These are phyloP conservation scores for Hypoxylon lenormandii DNA, from an alignment of 495 filamentous ascomycete species.

Conservation along the genomic window DNA sequence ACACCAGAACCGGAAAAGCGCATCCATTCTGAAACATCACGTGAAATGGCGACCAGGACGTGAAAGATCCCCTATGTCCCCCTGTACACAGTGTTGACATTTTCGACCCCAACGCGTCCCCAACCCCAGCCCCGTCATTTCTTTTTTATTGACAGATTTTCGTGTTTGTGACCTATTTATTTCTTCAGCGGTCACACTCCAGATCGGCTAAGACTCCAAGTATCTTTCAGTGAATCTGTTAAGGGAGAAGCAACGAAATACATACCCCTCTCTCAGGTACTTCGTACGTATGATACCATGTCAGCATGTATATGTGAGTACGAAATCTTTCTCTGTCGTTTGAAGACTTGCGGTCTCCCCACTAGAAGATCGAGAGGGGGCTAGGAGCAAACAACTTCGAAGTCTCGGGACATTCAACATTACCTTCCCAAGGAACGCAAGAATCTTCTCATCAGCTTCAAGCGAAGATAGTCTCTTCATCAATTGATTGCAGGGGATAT, in stretches of 20 bases:
- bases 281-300: too few species aligned
- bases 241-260: neutral
- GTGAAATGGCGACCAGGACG: slow-evolving; percentile 49
- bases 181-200: slow-evolving; percentile 7
- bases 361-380: neutral
- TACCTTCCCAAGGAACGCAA: neutral
- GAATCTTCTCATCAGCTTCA: neutral
- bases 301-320: neutral
- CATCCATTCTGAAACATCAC: slow-evolving; percentile 43
- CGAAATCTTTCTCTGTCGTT: neutral
- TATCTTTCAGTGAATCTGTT: neutral
- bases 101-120: slow-evolving; percentile 30
- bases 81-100: slow-evolving; percentile 27
- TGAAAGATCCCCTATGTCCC: slow-evolving; percentile 11
- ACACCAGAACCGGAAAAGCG: slow-evolving; percentile 31
- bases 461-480: neutral
- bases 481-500: neutral
- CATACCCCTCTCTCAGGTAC: neutral
- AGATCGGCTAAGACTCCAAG: neutral
- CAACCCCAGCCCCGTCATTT: slow-evolving; percentile 34
- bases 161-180: slow-evolving; percentile 10
- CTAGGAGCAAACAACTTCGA: neutral
- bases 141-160: slow-evolving; percentile 29
- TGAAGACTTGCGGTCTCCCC: neutral
- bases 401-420: neutral